Evolutionary conservation across 2,329 filamentous ascomycete genomes (phyloP).

Genomic region (Didymella lethalis): DNA sequence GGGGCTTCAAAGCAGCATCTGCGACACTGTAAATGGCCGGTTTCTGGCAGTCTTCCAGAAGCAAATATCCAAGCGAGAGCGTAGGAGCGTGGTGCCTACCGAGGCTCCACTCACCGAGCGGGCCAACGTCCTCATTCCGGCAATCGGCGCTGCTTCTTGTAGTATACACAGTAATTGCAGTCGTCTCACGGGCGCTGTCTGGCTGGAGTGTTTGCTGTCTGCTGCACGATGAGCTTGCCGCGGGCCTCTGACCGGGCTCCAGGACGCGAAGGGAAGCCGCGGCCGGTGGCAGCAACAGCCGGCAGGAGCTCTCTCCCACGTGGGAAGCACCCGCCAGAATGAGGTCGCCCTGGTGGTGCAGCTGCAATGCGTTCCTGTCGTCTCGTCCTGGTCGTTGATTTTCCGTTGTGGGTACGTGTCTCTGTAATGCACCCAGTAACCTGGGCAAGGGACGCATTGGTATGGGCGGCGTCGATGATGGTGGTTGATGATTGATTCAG

Average conservation of each 20-base stretch:
- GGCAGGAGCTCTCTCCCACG: slow-evolving; percentile 15
- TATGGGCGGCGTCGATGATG: slow-evolving; percentile 22
- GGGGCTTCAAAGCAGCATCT: slow-evolving; percentile 22
- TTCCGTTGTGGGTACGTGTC: slow-evolving; percentile 25
- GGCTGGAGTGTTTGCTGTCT: slow-evolving; percentile 9
- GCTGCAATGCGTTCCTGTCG: slow-evolving; percentile 17
- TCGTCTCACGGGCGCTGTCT: not conserved
- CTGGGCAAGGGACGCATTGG: slow-evolving; percentile 40
- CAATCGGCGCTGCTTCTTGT: slow-evolving; percentile 16
- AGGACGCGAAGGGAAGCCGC: slow-evolving; percentile 17
- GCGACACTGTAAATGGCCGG: slow-evolving; percentile 20
- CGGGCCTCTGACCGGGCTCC: slow-evolving; percentile 4
- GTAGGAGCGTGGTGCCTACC: slow-evolving; percentile 23
- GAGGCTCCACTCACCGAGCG: slow-evolving; percentile 31
- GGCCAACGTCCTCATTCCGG: slow-evolving; percentile 37
- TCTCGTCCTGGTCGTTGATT: slow-evolving; percentile 8
- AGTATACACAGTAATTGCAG: slow-evolving; percentile 7
- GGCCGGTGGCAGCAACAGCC: slow-evolving; percentile 9
- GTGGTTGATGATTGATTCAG: slow-evolving; percentile 24
- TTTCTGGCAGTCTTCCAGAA: slow-evolving; percentile 37
- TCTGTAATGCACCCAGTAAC: slow-evolving; percentile 37
- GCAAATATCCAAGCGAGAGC: slow-evolving; percentile 30
- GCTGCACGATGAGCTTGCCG: slow-evolving; percentile 4
- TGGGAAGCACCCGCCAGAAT: slow-evolving; percentile 19
- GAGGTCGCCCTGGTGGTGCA: slow-evolving; percentile 6